A percentile compares a stretch with the other conserved stretches of the same genome.
Evolutionary conservation across 2,329 filamentous ascomycete genomes (phyloP).

Genomic region (Ascochyta lentis): DNA sequence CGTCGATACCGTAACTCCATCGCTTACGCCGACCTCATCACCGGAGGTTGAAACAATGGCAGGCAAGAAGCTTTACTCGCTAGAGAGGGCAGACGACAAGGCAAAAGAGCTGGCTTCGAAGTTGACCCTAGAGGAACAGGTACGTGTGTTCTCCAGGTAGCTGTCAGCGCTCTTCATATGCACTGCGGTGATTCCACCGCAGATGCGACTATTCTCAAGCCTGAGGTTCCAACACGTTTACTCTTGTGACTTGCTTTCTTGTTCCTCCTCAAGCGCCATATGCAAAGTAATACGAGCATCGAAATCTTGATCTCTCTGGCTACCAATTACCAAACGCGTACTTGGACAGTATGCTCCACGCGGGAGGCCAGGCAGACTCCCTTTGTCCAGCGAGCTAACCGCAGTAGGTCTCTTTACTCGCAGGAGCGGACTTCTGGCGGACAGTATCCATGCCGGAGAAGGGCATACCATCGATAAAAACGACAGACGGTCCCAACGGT

Average conservation of each 20-base stretch:
- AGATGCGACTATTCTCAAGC: background rate
- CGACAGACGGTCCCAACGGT: slow-evolving; percentile 74
- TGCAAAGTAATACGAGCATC: background rate
- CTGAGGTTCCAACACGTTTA: background rate
- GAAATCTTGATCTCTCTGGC: background rate
- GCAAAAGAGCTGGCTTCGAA: slow-evolving; percentile 45
- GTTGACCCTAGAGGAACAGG: slow-evolving; percentile 50
- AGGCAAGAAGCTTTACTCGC: slow-evolving; percentile 42
- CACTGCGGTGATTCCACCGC: background rate
- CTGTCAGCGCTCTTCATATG: background rate
- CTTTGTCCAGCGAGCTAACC: slow-evolving; percentile 27
- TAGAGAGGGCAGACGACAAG: slow-evolving; percentile 42
- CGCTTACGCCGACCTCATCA: slow-evolving; percentile 36
- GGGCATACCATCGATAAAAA: slow-evolving; percentile 68
- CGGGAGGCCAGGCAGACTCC: background rate
- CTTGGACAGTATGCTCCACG: background rate
- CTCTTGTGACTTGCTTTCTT: background rate
- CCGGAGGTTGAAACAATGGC: slow-evolving; percentile 38
- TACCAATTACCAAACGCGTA: background rate
- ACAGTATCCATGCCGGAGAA: slow-evolving; percentile 66
- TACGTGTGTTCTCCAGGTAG: slow-evolving; percentile 28
- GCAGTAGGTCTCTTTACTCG: slow-evolving; percentile 46
- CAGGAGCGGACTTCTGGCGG: slow-evolving; percentile 73
- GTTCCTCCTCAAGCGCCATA: background rate
- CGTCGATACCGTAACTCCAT: slow-evolving; percentile 33